A percentile compares a stretch with the other conserved stretches of the same genome.
Conservation (phyloP, 768 basidiomycete species). For the Russula compacta region DNA sequence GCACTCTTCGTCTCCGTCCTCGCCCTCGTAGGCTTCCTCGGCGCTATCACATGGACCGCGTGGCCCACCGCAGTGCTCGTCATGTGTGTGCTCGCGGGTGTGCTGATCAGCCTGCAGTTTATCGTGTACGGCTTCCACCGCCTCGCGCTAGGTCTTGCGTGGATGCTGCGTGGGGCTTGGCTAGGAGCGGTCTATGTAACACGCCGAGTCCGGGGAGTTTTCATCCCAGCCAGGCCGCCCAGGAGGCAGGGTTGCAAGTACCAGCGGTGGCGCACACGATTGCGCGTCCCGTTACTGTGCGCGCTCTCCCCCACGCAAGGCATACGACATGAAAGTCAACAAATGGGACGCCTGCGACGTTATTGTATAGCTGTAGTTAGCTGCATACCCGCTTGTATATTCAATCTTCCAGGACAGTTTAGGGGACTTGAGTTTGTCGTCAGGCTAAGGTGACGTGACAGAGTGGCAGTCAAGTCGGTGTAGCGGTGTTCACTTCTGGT, state of each 20-base stretch:
- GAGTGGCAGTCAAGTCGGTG: too few species aligned
- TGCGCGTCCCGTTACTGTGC: background rate
- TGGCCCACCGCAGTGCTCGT: conserved; percentile 57
- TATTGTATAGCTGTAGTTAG: background rate
- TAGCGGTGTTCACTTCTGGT: too few species aligned
- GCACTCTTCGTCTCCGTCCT: conserved; percentile 49
- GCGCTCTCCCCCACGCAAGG: background rate
- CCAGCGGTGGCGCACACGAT: background rate
- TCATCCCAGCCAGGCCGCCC: background rate
- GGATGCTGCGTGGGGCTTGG: conserved; percentile 7
- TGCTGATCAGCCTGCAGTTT: conserved; percentile 57
- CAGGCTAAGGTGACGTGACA: too few species aligned
- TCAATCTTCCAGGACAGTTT: background rate
- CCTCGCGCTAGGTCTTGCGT: conserved; percentile 1
- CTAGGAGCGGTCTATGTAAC: background rate
- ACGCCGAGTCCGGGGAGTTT: background rate
- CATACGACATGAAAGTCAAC: background rate
- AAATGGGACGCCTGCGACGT: background rate
- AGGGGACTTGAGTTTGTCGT: too few species aligned
- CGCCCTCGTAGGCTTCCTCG: conserved; percentile 53
- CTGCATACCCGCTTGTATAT: background rate
- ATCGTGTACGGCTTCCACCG: conserved; percentile 31
- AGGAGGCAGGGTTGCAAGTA: background rate
- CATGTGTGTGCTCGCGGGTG: conserved; percentile 47
- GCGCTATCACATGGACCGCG: conserved; percentile 49